These are phyloP conservation scores for Lepiota venenata DNA, from an alignment of 768 basidiomycete genomes.

Conservation along the genomic window DNA sequence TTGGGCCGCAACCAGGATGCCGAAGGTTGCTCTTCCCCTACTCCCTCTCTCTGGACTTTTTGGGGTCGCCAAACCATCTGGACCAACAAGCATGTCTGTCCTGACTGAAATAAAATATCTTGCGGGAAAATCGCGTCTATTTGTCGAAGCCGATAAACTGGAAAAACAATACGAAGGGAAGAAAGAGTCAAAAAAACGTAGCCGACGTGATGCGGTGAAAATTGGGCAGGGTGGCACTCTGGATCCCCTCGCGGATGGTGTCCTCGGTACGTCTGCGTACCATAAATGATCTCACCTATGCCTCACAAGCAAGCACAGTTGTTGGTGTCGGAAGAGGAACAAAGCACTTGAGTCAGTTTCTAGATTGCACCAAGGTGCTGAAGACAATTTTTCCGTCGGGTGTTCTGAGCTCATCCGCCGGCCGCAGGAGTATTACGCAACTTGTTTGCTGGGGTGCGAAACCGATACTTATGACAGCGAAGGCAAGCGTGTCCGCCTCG, in stretches of 20 bases:
- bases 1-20: conserved; percentile 43
- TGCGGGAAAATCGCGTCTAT: conserved; percentile 73
- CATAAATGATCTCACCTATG: not conserved
- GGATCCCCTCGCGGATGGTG: conserved; percentile 95
- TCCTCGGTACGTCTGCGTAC: conserved; percentile 60
- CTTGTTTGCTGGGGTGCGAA: conserved; percentile 88
- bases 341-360: conserved; percentile 77
- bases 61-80: conserved; percentile 88
- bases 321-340: conserved; percentile 89
- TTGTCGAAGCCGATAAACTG: conserved; percentile 61
- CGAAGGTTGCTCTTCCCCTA: conserved; percentile 49
- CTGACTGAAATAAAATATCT: conserved; percentile 84
- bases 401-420: not conserved
- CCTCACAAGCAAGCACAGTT: conserved; percentile 44
- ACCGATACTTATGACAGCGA: conserved; percentile 95
- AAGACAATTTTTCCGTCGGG: not conserved
- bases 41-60: conserved; percentile 81
- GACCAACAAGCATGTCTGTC: conserved; percentile 88
- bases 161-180: conserved; percentile 39
- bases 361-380: conserved; percentile 83
- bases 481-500: conserved; percentile 73
- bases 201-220: conserved; percentile 51
- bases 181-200: conserved; percentile 39
- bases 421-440: conserved; percentile 83
- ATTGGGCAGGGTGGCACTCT: conserved; percentile 94